phyloP scores from a whole-genome alignment of 2,329 filamentous ascomycete genomes.

The Neonectria coccinea region DNA sequence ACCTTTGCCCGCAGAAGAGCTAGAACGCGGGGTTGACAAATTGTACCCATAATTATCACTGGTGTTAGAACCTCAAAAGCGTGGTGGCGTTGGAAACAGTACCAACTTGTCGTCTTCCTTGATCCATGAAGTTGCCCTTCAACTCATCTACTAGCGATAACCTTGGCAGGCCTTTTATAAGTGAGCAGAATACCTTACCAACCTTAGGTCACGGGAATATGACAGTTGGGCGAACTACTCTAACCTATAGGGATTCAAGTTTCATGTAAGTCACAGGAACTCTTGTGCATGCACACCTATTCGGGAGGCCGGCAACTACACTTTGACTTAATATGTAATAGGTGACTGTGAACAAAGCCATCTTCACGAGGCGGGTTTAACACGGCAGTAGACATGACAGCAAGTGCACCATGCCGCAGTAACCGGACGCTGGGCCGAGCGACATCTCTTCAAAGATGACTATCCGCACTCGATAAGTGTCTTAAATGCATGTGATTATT shows the following conservation, averaged over 20 bases:
- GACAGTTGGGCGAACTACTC: neutral
- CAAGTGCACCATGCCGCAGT: neutral
- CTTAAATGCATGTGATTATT: neutral
- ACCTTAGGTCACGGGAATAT: neutral
- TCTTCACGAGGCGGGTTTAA: neutral
- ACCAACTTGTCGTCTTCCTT: too few species aligned
- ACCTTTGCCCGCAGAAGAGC: neutral
- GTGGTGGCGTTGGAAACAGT: neutral
- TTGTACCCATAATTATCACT: neutral
- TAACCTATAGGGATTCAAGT: neutral
- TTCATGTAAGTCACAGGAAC: neutral
- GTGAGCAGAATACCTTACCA: too few species aligned
- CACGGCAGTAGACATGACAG: neutral
- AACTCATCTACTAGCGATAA: too few species aligned
- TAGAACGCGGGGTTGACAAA: neutral
- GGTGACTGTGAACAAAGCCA: neutral
- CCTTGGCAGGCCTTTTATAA: too few species aligned
- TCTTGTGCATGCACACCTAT: neutral
- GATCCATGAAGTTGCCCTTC: too few species aligned
- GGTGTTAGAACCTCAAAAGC: neutral
- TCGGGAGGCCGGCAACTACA: neutral
- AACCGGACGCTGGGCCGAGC: neutral
- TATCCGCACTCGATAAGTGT: neutral
- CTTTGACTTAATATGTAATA: neutral
- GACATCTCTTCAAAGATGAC: neutral